Conservation (phyloP, 169 alveolate species). For the Cystoisospora suis region DNA sequence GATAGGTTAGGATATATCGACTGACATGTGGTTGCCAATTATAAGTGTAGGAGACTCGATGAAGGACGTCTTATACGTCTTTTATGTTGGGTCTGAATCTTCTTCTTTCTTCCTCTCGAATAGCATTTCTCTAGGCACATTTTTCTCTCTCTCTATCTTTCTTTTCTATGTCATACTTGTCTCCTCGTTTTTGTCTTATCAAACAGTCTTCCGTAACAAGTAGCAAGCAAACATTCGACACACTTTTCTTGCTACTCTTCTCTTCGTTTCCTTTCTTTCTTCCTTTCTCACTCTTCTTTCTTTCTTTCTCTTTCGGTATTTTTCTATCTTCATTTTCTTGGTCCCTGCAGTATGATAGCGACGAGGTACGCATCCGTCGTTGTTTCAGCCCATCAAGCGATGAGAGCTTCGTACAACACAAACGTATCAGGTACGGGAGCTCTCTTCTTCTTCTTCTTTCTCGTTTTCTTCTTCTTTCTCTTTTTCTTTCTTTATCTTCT, state of each 20-base stretch:
- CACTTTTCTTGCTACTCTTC: background rate
- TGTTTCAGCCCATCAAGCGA: background rate
- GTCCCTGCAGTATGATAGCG: background rate
- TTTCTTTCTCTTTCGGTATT: background rate
- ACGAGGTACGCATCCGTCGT: slow-evolving; percentile 3
- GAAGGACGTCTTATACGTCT: too few relatives aligned
- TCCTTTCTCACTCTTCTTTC: background rate
- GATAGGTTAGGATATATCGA: too few relatives aligned
- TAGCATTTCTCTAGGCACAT: background rate
- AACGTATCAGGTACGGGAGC: slow-evolving; percentile 1
- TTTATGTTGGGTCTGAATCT: background rate
- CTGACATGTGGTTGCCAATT: too few relatives aligned
- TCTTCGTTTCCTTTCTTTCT: background rate
- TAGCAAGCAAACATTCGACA: too few relatives aligned
- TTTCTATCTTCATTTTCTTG: background rate
- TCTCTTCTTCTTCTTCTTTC: background rate
- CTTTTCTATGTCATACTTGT: background rate
- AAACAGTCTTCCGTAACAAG: too few relatives aligned
- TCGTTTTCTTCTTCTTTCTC: background rate
- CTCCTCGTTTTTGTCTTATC: too few relatives aligned
- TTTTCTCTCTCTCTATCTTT: background rate
- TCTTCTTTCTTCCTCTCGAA: background rate
- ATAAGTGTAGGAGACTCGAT: too few relatives aligned
- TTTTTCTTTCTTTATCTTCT: background rate
- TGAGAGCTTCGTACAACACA: slow-evolving; percentile 17